Evolutionary conservation across 176 grass and related monocot genomes (phyloP), one percentile per base, ranked within the genome.

Genomic region (Carex cristatella): DNA sequence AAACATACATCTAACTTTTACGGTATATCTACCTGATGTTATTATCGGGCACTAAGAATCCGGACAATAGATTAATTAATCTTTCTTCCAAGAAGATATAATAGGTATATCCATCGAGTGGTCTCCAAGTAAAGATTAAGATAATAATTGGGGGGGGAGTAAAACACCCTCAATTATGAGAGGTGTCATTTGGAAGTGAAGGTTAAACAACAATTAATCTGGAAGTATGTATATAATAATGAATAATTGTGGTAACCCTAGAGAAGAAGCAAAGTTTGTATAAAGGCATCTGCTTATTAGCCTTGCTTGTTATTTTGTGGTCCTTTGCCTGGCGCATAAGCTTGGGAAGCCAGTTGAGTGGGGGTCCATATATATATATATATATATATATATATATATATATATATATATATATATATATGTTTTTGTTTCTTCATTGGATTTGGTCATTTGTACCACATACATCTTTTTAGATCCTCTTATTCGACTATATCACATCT

Each of bases 241-340:
- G 0, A 57, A 15, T 53, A 59, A 42, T 57, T 61, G 61, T 38
- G 4, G 15, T 79, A 57, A 60, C 7, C 78, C 53, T 62, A 9
- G 56, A 80, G 78, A 60, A 80, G 32, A 80, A 80, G 78, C 51
- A 60, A 80, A 61, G 53, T 61, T 61, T 58, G 4, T 35, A 80
- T 60, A 61, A 80, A 60, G 12, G 57, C 56, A 62, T n/a, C n/a
- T 56, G 19, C n/a, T 56, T 55, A 18, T 30, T 79, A 79, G 48
- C 48, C 9, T 46, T 51, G 48, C n/a, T 56, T 56, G 46, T 30
- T 79, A 56, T 79, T 79, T 70, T 79, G 0, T 79, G 73, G 73
- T 32, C 73, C 73, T 56, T 79, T 79, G 30, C 73, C 73, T 79
- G 59, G 54, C 28, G 59, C 78, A 62, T 62, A 80, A 80, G 23